A percentile compares a stretch with the other conserved stretches of the same genome.
phyloP scores from a whole-genome alignment of 163 green algal species.

The Botryococcus braunii region DNA sequence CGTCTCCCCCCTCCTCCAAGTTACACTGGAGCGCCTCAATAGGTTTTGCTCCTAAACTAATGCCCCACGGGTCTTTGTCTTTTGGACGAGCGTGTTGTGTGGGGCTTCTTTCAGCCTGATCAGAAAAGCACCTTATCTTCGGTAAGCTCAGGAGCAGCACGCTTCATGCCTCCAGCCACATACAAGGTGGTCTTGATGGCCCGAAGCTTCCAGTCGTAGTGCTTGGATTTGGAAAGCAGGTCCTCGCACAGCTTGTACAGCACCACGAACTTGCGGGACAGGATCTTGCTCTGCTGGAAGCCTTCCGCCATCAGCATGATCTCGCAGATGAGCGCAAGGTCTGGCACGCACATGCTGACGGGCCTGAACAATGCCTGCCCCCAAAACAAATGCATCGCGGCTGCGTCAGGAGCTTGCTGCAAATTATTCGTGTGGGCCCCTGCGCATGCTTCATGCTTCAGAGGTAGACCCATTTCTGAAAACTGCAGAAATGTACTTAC shows the following conservation, averaged over 20 bases:
- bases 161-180: conserved; percentile 87
- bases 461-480: too few species aligned
- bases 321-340: conserved; percentile 85
- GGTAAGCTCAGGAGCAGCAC: conserved; percentile 64
- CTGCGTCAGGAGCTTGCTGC: neutral
- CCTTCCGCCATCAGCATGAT: conserved; percentile 97
- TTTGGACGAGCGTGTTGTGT: too few species aligned
- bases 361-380: conserved; percentile 70
- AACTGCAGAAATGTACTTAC: too few species aligned
- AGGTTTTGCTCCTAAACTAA: too few species aligned
- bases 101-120: too few species aligned
- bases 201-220: conserved; percentile 96
- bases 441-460: too few species aligned
- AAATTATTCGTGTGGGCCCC: too few species aligned
- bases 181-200: conserved; percentile 96
- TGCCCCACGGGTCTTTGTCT: too few species aligned
- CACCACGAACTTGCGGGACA: conserved; percentile 88
- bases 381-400: conserved; percentile 1
- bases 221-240: conserved; percentile 66
- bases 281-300: conserved; percentile 82
- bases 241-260: conserved; percentile 90
- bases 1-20: too few species aligned
- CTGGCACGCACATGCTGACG: conserved; percentile 85
- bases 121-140: conserved; percentile 94
- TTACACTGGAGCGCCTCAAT: too few species aligned